Percentiles rank a stretch among this genome's conserved stretches.
phyloP scores from a whole-genome alignment of 192 early-diverging fungal species.

The Funneliformis mosseae region DNA sequence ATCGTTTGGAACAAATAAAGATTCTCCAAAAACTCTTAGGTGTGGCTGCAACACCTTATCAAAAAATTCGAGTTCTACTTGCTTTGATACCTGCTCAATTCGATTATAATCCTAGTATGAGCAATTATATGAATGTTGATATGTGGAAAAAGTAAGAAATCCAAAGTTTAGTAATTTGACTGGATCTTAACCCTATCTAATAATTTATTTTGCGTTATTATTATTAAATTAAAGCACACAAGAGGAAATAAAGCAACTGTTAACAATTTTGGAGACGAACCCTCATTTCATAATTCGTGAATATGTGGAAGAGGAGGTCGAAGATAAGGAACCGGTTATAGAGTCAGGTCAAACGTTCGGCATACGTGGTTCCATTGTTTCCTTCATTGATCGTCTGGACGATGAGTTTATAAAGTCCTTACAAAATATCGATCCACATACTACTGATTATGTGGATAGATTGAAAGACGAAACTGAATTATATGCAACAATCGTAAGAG shows the following conservation, averaged over 20 bases:
- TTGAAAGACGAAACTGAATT: slow-evolving; percentile 87
- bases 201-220: neutral
- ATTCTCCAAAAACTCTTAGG: slow-evolving; percentile 66
- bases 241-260: slow-evolving; percentile 75
- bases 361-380: slow-evolving; percentile 83
- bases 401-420: slow-evolving; percentile 97
- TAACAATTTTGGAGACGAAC: slow-evolving; percentile 78
- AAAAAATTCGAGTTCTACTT: slow-evolving; percentile 83
- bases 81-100: slow-evolving; percentile 87
- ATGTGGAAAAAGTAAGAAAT: slow-evolving; percentile 71
- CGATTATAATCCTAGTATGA: slow-evolving; percentile 69
- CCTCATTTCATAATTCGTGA: slow-evolving; percentile 71
- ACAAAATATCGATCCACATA: slow-evolving; percentile 96
- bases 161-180: neutral
- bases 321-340: slow-evolving; percentile 58
- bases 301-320: slow-evolving; percentile 64
- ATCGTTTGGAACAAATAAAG: slow-evolving; percentile 76
- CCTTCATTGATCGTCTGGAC: slow-evolving; percentile 91
- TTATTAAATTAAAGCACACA: slow-evolving; percentile 43
- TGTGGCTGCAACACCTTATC: slow-evolving; percentile 69
- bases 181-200: neutral
- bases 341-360: slow-evolving; percentile 55
- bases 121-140: slow-evolving; percentile 73
- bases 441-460: slow-evolving; percentile 93
- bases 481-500: slow-evolving; percentile 86